Evolutionary conservation across 257 asterid genomes (phyloP), one percentile per base, ranked within the genome.

Genomic region (Solanum clarkiae): DNA sequence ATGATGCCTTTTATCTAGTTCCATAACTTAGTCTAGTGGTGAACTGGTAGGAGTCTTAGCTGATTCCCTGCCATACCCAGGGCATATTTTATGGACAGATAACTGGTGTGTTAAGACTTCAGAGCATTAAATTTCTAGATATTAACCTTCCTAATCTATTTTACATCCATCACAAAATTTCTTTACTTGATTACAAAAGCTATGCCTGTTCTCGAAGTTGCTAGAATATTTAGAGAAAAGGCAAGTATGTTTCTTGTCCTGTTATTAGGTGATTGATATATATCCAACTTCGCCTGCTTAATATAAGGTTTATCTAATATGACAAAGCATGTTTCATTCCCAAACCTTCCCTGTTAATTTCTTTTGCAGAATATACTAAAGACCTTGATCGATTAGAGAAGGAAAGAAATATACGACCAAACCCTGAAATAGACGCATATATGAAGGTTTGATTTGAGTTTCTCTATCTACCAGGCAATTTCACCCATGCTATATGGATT

Each of bases 381-480:
- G 97, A 92, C 87, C 94, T 94, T 84, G 92, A 90, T 42, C 91
- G 89, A n/a, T 86, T 91, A 18, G 98, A 94, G 89, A 86, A 72
- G 89, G 98, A 93, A 86, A 91, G 88, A 81, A 91, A 87, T 22
- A 91, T 94, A 88, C 96, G 91, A 24, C 98, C 98, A 15, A 88
- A 88, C 85, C 92, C 97, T 29, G 97, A 94, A 89, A 93, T 94
- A 85, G 98, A 94, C 81, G 97, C 97, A 70, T 94, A 90, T 86
- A 94, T 94, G 98, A 94, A 94, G 98, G 98, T 94, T 75, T 56
- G 70, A 80, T 65, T 66, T 77, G 26, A 74, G 47, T 65, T 36
- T 60, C 60, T 77, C 55, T 55, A 42, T 45, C 22, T 42, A 18
- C 47, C 65, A 79, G 65, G 49, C 29, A 53, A 79, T 13, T 79